Evolutionary conservation across 768 basidiomycete species (phyloP).

Genomic region (Xerocomellus intermedius): DNA sequence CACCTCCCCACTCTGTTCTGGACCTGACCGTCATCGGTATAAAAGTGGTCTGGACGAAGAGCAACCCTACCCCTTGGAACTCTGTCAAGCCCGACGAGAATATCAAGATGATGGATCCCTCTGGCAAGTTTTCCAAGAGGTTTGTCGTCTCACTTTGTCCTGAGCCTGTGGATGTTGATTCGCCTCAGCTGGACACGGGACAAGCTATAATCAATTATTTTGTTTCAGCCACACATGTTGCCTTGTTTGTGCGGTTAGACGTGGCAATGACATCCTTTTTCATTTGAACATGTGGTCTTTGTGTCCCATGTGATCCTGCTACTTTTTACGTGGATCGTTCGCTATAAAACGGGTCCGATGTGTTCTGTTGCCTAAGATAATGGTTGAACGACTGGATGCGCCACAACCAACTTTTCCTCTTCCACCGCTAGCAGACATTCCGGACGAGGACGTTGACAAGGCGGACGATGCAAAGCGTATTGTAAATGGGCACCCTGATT

Average conservation of each 20-base stretch:
- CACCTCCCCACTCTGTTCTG: neutral
- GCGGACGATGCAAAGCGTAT: slow-evolving; percentile 33
- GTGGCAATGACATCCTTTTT: slow-evolving; percentile 20
- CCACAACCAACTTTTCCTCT: slow-evolving; percentile 39
- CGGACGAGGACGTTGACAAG: slow-evolving; percentile 42
- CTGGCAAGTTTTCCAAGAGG: slow-evolving; percentile 77
- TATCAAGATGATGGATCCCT: slow-evolving; percentile 66
- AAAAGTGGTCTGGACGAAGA: slow-evolving; percentile 58
- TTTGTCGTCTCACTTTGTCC: slow-evolving; percentile 3
- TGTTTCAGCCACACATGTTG: slow-evolving; percentile 1
- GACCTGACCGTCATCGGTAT: neutral
- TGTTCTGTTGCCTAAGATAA: slow-evolving; percentile 9
- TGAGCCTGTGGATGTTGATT: neutral
- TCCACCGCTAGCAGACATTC: slow-evolving; percentile 40
- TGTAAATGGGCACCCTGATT: slow-evolving; percentile 27
- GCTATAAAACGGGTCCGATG: neutral
- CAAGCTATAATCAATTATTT: slow-evolving; percentile 48
- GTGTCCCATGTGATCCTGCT: slow-evolving; percentile 1
- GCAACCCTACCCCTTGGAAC: slow-evolving; percentile 90
- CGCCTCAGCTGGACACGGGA: slow-evolving; percentile 68
- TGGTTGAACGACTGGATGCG: slow-evolving; percentile 43
- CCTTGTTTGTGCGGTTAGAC: slow-evolving; percentile 19
- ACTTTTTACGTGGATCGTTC: too few relatives aligned
- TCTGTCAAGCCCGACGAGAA: slow-evolving; percentile 71
- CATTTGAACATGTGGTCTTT: neutral